These are phyloP conservation scores for Chloromonas sp. DNA, from an alignment of 163 green algal genomes.

Conservation along the genomic window DNA sequence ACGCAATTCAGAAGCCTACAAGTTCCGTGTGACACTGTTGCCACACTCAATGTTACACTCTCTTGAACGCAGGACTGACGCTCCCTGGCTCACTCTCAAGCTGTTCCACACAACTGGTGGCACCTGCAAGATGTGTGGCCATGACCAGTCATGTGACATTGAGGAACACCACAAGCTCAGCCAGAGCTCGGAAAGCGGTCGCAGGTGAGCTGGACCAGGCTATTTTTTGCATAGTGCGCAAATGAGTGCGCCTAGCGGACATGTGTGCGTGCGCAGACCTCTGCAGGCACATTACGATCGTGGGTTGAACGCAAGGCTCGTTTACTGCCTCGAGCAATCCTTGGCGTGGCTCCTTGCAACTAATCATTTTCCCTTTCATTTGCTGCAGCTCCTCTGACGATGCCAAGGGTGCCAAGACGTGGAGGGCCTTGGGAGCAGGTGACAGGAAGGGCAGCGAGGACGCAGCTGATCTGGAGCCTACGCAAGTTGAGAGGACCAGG, in stretches of 20 bases:
- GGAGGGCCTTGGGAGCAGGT: background rate
- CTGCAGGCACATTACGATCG: background rate
- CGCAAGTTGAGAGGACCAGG: too few relatives aligned
- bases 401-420: background rate
- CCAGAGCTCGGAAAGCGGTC: background rate
- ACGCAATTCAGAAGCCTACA: background rate
- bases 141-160: background rate
- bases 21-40: too few relatives aligned
- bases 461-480: too few relatives aligned
- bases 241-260: too few relatives aligned
- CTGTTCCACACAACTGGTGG: background rate
- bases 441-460: background rate
- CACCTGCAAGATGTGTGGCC: background rate
- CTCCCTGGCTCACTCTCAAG: background rate
- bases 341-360: too few relatives aligned
- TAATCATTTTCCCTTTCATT: background rate
- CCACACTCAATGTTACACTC: background rate
- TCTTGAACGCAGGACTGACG: background rate
- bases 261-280: background rate
- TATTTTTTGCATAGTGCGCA: background rate
- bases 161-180: background rate
- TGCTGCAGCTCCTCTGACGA: background rate
- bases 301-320: too few relatives aligned
- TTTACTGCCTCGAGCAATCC: too few relatives aligned
- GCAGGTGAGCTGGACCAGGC: background rate